These are phyloP conservation scores for Spongiforma sp. DNA, from an alignment of 1,284 basidiomycete genomes.

Conservation along the genomic window DNA sequence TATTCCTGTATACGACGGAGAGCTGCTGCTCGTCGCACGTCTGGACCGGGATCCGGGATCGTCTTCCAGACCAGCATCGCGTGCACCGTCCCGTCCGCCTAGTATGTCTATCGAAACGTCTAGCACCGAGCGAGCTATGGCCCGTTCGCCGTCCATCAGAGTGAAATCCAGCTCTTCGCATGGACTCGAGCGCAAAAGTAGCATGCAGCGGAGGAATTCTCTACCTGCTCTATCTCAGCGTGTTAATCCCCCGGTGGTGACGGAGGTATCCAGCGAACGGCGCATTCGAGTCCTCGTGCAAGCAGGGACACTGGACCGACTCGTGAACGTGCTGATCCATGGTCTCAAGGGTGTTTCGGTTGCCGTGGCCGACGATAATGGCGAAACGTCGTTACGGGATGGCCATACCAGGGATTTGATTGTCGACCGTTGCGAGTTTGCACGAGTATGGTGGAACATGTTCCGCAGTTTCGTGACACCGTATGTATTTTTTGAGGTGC, in stretches of 20 bases:
- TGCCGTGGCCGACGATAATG: constrained; percentile 82
- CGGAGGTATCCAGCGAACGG: constrained; percentile 64
- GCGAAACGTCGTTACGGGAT: constrained; percentile 75
- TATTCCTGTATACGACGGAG: constrained; percentile 75
- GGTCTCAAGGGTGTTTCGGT: constrained; percentile 79
- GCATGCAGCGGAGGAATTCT: constrained; percentile 74
- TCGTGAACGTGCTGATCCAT: constrained; percentile 76
- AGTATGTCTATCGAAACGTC: constrained; percentile 56
- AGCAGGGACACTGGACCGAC: constrained; percentile 73
- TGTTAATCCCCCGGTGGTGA: constrained; percentile 57
- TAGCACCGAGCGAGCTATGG: constrained; percentile 47
- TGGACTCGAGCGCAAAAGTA: constrained; percentile 73
- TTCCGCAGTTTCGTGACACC: constrained; percentile 82
- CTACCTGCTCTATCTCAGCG: constrained; percentile 74
- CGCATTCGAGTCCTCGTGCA: constrained; percentile 77
- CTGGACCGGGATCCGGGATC: constrained; percentile 48
- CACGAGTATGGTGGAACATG: constrained; percentile 77
- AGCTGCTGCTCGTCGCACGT: constrained; percentile 68
- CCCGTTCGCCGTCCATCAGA: constrained; percentile 72
- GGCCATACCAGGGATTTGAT: constrained; percentile 70
- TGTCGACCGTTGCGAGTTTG: constrained; percentile 74
- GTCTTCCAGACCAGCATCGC: constrained; percentile 61
- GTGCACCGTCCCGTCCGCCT: constrained; percentile 64
- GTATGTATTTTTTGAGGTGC: constrained; percentile 80
- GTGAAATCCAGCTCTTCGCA: constrained; percentile 71